phyloP scores from a whole-genome alignment of 306 rosid genomes.

The Cajanus cajan region DNA sequence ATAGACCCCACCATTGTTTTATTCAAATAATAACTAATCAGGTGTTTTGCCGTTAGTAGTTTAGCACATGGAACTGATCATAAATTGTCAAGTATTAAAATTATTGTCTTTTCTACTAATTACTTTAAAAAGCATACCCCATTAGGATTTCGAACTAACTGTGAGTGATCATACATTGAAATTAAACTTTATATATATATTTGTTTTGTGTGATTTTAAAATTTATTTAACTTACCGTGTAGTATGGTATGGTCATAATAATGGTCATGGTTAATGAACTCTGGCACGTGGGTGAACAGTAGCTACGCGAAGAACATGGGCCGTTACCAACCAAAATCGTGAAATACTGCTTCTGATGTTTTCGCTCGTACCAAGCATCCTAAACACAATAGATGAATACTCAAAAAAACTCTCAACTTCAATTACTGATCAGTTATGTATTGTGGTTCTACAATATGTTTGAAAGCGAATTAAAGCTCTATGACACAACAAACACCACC shows the following conservation, averaged over 20 bases:
- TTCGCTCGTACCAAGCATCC: slow-evolving; percentile 4
- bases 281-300: slow-evolving; percentile 35
- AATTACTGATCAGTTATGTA: background rate
- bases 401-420: background rate
- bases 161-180: background rate
- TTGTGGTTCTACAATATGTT: background rate
- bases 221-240: background rate
- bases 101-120: too few relatives aligned
- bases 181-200: background rate
- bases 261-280: background rate
- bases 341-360: slow-evolving; percentile 2
- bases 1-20: slow-evolving; percentile 25
- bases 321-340: slow-evolving; percentile 11
- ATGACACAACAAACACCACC: background rate
- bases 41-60: slow-evolving; percentile 18
- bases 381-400: background rate
- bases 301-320: slow-evolving; percentile 15
- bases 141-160: background rate
- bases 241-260: too few relatives aligned
- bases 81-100: too few relatives aligned
- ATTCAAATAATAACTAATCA: slow-evolving; percentile 21
- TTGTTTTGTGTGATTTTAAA: background rate
- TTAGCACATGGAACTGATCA: slow-evolving; percentile 28
- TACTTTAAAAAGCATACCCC: too few relatives aligned
- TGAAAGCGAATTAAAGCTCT: background rate